Evolutionary conservation across 768 basidiomycete genomes (phyloP), one percentile per base, ranked within the genome.

Genomic region (Russula sp.): DNA sequence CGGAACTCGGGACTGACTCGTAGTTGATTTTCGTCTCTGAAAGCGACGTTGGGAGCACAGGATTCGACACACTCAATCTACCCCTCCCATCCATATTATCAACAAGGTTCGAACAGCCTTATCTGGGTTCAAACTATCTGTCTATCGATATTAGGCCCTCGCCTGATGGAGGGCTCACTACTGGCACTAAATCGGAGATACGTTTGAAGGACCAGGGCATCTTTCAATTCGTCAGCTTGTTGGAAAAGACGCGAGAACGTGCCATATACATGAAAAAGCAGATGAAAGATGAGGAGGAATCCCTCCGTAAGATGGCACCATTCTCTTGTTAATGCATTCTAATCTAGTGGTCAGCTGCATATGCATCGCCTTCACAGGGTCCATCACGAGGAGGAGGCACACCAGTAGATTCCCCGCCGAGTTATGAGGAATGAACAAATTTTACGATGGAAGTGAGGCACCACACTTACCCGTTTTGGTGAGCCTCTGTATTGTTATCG

Each of bases 241-340:
- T 93, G 58, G 89, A 90, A 76, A 92, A 92, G 79, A 83, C 88
- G 38, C 81, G 90, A 57, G 89, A 92, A 76, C 77, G 82, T 53
- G 84, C 84, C 18, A 83, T 90, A 57, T 89, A 86, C 69, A 90
- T 90, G 89, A 85, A 79, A 72, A 77, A 88, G 53, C 84, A 85
- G 72, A 75, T 76, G 53, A 71, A 70, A 16, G 83, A 84, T 54
- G 83, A 85, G 20, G 81, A 84, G 58, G 85, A 87, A 59, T 81
- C 80, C 2, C 75, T 85, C 40, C 87, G 88, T 89, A 70, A 67
- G 87, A 83, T 34, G 22, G 20, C 16, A 22, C 14, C 28, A 14
- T 28, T 28, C 24, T 8, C 14, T 22, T 40, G 10, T 30, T 30
- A 16, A 36, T 16, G 9, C 18, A 26, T 50, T 55, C 61, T 62